These are phyloP conservation scores for Exophiala viscosa DNA, from an alignment of 2,329 filamentous ascomycete genomes.

Conservation along the genomic window DNA sequence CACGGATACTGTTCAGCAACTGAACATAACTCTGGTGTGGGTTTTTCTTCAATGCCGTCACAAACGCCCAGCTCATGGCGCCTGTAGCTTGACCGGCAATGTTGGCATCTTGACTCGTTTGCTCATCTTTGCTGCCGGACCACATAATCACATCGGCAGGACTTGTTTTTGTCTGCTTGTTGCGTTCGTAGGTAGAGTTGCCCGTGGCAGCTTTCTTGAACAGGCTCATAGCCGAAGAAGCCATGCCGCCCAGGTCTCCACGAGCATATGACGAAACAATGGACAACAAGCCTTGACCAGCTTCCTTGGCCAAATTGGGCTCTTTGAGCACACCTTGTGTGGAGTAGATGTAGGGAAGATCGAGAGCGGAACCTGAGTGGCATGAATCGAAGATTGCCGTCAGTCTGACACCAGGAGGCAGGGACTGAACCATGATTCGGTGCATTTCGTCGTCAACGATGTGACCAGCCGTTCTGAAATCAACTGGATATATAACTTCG, in stretches of 20 bases:
- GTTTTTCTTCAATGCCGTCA: slow-evolving; percentile 84
- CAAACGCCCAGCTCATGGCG: slow-evolving; percentile 98
- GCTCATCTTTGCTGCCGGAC: slow-evolving; percentile 92
- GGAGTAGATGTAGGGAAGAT: slow-evolving; percentile 65
- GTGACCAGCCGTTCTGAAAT: slow-evolving; percentile 65
- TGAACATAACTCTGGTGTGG: slow-evolving; percentile 95
- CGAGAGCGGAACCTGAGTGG: slow-evolving; percentile 64
- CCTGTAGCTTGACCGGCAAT: slow-evolving; percentile 88
- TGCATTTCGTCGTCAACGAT: slow-evolving; percentile 79
- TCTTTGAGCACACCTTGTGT: slow-evolving; percentile 67
- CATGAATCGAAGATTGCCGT: slow-evolving; percentile 68
- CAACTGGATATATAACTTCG: slow-evolving; percentile 75
- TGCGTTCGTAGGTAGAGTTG: slow-evolving; percentile 73
- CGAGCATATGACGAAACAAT: slow-evolving; percentile 74
- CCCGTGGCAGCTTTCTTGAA: slow-evolving; percentile 83
- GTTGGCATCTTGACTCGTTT: slow-evolving; percentile 89
- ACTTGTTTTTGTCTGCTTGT: slow-evolving; percentile 83
- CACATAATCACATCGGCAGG: slow-evolving; percentile 97
- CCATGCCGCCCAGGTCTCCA: slow-evolving; percentile 79
- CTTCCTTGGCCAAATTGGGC: slow-evolving; percentile 65
- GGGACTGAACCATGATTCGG: slow-evolving; percentile 68
- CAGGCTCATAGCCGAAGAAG: slow-evolving; percentile 73
- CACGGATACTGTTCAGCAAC: slow-evolving; percentile 90
- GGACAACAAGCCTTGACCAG: slow-evolving; percentile 60
- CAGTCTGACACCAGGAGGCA: slow-evolving; percentile 76